phyloP scores from a whole-genome alignment of 192 early-diverging fungal genomes.

The Coemansia sp. region DNA sequence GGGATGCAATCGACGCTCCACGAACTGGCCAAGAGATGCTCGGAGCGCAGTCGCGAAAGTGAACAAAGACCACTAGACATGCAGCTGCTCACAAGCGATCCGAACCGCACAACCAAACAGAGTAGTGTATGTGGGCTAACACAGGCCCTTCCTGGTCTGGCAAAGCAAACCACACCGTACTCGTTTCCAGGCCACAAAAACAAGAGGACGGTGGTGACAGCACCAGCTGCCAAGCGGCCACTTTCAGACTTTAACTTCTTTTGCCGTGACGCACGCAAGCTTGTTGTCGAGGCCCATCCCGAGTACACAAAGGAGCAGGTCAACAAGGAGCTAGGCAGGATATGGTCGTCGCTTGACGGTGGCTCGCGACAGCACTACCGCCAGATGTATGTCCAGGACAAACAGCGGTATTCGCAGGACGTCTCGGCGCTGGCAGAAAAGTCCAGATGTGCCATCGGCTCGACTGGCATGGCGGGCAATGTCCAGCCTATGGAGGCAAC shows the following conservation, averaged over 20 bases:
- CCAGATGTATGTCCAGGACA: conserved; percentile 37
- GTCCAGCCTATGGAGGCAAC: background rate
- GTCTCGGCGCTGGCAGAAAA: conserved; percentile 1
- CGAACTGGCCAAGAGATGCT: conserved; percentile 1
- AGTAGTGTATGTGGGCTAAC: background rate
- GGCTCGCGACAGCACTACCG: conserved; percentile 43
- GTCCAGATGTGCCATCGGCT: background rate
- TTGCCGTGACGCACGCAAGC: conserved; percentile 46
- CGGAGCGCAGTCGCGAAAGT: background rate
- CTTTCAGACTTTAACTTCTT: conserved; percentile 52
- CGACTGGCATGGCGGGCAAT: background rate
- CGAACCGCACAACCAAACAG: background rate
- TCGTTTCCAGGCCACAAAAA: background rate
- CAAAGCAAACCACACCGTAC: background rate
- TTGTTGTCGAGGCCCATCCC: conserved; percentile 38
- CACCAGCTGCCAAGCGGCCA: conserved; percentile 28
- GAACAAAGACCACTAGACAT: background rate
- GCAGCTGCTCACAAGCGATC: background rate
- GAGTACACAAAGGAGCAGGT: conserved; percentile 51
- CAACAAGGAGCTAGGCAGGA: conserved; percentile 47
- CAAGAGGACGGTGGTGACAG: background rate
- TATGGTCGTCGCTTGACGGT: conserved; percentile 37
- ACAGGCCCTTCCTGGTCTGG: background rate
- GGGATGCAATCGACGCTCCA: conserved; percentile 6
- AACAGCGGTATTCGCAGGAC: conserved; percentile 29